Percentiles rank a stretch among this genome's conserved stretches.
Evolutionary conservation across 331 rosid species (phyloP).

Genomic region (Quercus lobata): DNA sequence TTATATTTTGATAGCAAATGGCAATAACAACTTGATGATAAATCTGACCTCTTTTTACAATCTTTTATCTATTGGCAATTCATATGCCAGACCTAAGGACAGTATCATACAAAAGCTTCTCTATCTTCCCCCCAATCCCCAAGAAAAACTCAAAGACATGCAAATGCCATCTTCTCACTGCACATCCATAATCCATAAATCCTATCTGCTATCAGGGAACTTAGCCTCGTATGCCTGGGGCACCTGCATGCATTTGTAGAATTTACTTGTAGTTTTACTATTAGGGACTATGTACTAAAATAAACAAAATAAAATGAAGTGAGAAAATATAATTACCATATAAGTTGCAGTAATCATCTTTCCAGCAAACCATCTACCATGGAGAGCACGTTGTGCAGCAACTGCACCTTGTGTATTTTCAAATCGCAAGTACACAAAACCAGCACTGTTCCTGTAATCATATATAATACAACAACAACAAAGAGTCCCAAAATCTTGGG

Average conservation of each 20-base stretch:
- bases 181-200: not conserved
- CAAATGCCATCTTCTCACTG: not conserved
- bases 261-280: not conserved
- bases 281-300: not conserved
- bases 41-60: not conserved
- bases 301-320: not conserved
- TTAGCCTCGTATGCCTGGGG: slow-evolving; percentile 57
- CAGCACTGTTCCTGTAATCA: slow-evolving; percentile 69
- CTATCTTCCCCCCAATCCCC: not conserved
- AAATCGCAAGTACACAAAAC: slow-evolving; percentile 69
- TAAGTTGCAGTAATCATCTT: slow-evolving; percentile 88
- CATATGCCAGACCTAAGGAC: not conserved
- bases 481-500: not conserved
- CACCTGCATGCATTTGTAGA: slow-evolving; percentile 45
- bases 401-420: slow-evolving; percentile 64
- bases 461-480: not conserved
- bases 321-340: slow-evolving; percentile 41
- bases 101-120: not conserved
- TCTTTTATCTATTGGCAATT: not conserved
- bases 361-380: slow-evolving; percentile 99
- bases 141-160: not conserved
- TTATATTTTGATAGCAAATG: not conserved
- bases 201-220: slow-evolving; percentile 54
- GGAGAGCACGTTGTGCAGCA: slow-evolving; percentile 74
- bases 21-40: not conserved